Conservation (phyloP, 1,139 yeast species). For the Suhomyces coccinellae region DNA sequence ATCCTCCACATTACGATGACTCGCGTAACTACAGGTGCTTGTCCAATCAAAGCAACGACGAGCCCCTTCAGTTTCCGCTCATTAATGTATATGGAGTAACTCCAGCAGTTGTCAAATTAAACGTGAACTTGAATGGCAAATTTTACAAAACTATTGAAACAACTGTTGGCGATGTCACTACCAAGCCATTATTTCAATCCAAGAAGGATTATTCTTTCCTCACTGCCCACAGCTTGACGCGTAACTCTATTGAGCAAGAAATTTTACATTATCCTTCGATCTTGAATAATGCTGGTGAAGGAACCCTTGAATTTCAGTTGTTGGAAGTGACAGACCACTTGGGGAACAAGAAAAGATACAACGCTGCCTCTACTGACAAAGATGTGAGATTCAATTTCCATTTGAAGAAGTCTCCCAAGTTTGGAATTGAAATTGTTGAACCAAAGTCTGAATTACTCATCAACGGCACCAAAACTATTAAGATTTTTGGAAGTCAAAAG, state of each 20-base stretch:
- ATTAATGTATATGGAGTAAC: slow-evolving; percentile 71
- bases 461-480: slow-evolving; percentile 39
- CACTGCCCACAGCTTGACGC: slow-evolving; percentile 25
- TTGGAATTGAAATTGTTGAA: slow-evolving; percentile 38
- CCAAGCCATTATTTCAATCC: slow-evolving; percentile 1
- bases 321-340: slow-evolving; percentile 70
- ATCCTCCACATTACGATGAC: slow-evolving; percentile 28
- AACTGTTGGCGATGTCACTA: slow-evolving; percentile 18
- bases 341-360: slow-evolving; percentile 66
- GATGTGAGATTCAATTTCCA: slow-evolving; percentile 55
- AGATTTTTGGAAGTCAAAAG: slow-evolving; percentile 21
- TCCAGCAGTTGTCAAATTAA: slow-evolving; percentile 66
- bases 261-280: slow-evolving; percentile 28
- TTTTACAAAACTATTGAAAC: slow-evolving; percentile 24
- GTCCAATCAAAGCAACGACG: slow-evolving; percentile 41
- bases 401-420: slow-evolving; percentile 62
- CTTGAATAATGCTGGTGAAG: slow-evolving; percentile 41
- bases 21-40: slow-evolving; percentile 57
- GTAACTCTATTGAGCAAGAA: slow-evolving; percentile 41
- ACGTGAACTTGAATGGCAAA: slow-evolving; percentile 55
- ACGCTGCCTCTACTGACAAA: slow-evolving; percentile 43
- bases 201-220: slow-evolving; percentile 25
- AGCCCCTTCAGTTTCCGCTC: slow-evolving; percentile 46
- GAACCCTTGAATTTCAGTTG: slow-evolving; percentile 64
- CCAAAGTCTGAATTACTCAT: slow-evolving; percentile 46